A percentile compares a stretch with the other conserved stretches of the same genome.
Evolutionary conservation across 2,329 filamentous ascomycete genomes (phyloP).

Genomic region (Aureobasidium sp.): DNA sequence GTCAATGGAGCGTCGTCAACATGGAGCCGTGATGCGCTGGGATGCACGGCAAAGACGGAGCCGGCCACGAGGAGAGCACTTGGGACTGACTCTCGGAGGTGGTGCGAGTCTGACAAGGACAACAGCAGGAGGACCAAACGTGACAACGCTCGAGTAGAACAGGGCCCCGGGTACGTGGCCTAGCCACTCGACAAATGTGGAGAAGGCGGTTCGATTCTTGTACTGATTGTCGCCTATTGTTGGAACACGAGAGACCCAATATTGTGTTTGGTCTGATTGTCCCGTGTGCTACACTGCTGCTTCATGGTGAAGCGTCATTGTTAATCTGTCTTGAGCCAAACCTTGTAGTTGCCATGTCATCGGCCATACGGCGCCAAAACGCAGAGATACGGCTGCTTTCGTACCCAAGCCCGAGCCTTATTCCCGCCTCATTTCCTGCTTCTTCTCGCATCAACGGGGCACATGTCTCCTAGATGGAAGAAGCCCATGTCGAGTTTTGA

Average conservation of each 20-base stretch:
- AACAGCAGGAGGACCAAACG: not conserved
- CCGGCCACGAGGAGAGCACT: constrained; percentile 22
- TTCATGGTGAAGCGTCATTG: not conserved
- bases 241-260: not conserved
- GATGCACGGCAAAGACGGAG: constrained; percentile 25
- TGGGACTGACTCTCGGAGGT: not conserved
- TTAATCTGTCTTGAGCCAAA: not conserved
- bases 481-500: too few relatives aligned
- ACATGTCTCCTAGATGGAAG: too few relatives aligned
- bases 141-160: not conserved
- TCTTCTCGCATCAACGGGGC: too few relatives aligned
- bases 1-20: constrained; percentile 17
- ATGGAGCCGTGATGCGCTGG: not conserved
- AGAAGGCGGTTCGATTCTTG: not conserved
- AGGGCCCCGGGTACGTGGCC: constrained; percentile 1
- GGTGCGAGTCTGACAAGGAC: not conserved
- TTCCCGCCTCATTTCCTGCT: not conserved
- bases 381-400: not conserved
- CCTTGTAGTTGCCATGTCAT: not conserved
- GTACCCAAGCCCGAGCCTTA: not conserved
- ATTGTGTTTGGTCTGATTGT: not conserved
- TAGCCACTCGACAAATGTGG: not conserved
- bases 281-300: not conserved
- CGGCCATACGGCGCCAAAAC: not conserved
- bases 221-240: not conserved